Percentiles rank a stretch among this genome's conserved stretches.
These are phyloP conservation scores for Boletus sp. DNA, from an alignment of 768 basidiomycete genomes.

Conservation along the genomic window DNA sequence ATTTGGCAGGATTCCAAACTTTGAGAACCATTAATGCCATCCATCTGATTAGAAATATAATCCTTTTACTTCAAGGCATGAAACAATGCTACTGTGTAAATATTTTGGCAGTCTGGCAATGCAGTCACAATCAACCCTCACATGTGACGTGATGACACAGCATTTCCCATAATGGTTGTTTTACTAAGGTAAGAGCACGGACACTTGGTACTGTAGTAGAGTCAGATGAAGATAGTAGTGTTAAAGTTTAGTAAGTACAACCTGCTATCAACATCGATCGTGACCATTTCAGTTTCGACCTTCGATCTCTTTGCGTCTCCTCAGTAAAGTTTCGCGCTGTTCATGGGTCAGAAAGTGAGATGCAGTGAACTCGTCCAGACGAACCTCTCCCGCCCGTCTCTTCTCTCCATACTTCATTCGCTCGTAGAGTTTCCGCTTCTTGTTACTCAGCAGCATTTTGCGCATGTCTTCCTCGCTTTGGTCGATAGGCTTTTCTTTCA, in stretches of 20 bases:
- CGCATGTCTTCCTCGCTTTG: conserved; percentile 76
- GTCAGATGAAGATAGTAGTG: too few species aligned
- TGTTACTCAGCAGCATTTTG: conserved; percentile 98
- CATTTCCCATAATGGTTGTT: too few species aligned
- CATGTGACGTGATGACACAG: too few species aligned
- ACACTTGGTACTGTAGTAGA: too few species aligned
- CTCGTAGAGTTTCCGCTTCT: conserved; percentile 89
- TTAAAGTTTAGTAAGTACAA: not conserved
- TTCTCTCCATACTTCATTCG: conserved; percentile 86
- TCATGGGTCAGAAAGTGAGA: conserved; percentile 8
- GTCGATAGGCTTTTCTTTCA: conserved; percentile 36
- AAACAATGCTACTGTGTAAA: too few species aligned
- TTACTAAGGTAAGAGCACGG: too few species aligned
- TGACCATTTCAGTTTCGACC: conserved; percentile 31
- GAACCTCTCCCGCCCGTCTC: conserved; percentile 76
- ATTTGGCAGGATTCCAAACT: too few species aligned
- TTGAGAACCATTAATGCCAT: too few species aligned
- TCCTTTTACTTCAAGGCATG: too few species aligned
- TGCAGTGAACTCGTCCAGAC: conserved; percentile 23
- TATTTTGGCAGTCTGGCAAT: too few species aligned
- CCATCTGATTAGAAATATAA: too few species aligned
- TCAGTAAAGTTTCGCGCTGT: conserved; percentile 61
- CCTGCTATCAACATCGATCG: not conserved
- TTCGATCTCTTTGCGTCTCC: conserved; percentile 52
- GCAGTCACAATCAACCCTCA: too few species aligned